Evolutionary conservation across 768 basidiomycete genomes (phyloP), one percentile per base, ranked within the genome.

Genomic region (Galerina marginata): DNA sequence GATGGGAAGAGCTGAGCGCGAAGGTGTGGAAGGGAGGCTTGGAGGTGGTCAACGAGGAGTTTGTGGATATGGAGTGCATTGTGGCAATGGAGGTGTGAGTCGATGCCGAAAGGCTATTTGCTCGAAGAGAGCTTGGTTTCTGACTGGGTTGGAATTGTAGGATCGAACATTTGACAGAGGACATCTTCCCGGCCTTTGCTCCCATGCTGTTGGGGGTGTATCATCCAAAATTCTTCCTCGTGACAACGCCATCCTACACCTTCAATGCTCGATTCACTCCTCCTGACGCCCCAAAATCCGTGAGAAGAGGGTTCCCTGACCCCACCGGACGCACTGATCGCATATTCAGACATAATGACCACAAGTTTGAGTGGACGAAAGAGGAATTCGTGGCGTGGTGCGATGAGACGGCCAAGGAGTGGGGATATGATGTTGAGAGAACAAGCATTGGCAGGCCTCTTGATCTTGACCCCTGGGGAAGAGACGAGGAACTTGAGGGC

Each of bases 301-400:
- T 79, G 6, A 81, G 82, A 12, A 68, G 73, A 23, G 93, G 90
- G 0, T 86, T 72, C 69, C 79, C 72, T 0, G 94, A 96, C 72
- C 93, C 95, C 2, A 95, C 93, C 0, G 77, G 81, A 12, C 84
- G 90, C 15, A 95, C 92, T 0, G 69, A 82, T 48, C 84, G 93
- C 1, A 72, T 90, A 29, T 95, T 95, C 76, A 81, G 94, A 20
- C 92, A 96, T 69, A 59, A 74, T 23, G 94, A 95, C 64, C 94
- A 96, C 73, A 90, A 94, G 65, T 93, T 95, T 62, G 94, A 96
- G 71, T 96, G 91, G 90, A 95, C 92, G 0, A 69, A 74, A 0
- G 84, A 85, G 2, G 94, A 96, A 67, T 96, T 93, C 69, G 66
- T 69, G 16, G 65, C 63, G 14, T 91, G 89, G 86, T 93, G 92